Base-by-base conservation (phyloP, 108 stramenopile species). In the Chaetoceros muelleri region DNA sequence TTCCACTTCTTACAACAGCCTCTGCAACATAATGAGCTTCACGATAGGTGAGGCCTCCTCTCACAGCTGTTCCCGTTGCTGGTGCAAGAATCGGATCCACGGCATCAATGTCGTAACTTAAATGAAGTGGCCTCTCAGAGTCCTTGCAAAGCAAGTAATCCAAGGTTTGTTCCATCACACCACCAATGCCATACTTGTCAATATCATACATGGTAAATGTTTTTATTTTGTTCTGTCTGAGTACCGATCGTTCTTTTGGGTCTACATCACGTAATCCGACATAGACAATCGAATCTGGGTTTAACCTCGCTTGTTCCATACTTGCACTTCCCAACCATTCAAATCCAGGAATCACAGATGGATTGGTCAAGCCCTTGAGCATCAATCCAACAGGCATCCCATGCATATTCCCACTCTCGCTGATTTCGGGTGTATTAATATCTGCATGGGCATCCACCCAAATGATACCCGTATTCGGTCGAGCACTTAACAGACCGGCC, bases 381-480 rank as follows among this genome's bases (percentile, higher is more conserved):
- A 97, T 66, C 55, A 99, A 58, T 3, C 93, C 95, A 25, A 99
- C 27, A 3, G 97, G 97, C 99, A 99, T 99, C 13, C 99, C 99
- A 62, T 99, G 99, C 89, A 98, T 89, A 58, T 98, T 98, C n/a
- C 99, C 99, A 57, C 89, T 90, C 44, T 78, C 87, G 7, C 85
- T 84, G 0, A 76, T 77, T 48, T 58, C 56, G 0, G 97, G 99
- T 0, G 94, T 96, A 73, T 99, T 98, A 53, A 98, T 72, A 83
- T 99, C 99, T 26, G 96, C 99, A 76, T 99, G 99, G 0, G 99
- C 99, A 74, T 99, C 99, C 8, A 98, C 93, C 99, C 99, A 99
- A 53, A 99, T 78, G 27, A 99, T 78, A 17, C 93, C 86, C n/a
- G 93, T 85, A 30, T 96, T 64, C 1, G 96, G 97, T 55, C 76